These are phyloP conservation scores for Kurtzmaniella natalensis DNA, from an alignment of 1,139 yeast species.

Conservation along the genomic window DNA sequence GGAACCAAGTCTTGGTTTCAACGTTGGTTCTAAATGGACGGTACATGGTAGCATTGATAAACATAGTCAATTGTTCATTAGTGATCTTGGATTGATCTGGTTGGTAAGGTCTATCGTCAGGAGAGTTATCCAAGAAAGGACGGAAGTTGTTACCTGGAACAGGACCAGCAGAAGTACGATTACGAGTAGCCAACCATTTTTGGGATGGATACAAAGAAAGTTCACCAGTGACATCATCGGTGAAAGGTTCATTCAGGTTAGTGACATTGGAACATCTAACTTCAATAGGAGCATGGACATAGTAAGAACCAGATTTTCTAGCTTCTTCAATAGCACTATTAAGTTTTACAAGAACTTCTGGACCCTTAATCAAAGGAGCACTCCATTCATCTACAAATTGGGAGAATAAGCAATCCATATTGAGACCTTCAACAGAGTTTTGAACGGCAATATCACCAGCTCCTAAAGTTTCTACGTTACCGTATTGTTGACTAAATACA, in stretches of 20 bases:
- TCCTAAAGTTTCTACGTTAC: conserved; percentile 65
- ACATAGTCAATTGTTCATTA: conserved; percentile 77
- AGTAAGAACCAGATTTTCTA: conserved; percentile 56
- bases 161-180: conserved; percentile 55
- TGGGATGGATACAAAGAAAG: conserved; percentile 39
- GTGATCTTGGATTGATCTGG: conserved; percentile 48
- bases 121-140: conserved; percentile 80
- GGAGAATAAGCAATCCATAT: conserved; percentile 92
- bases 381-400: conserved; percentile 98
- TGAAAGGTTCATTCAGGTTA: conserved; percentile 36
- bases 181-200: conserved; percentile 35
- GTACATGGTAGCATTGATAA: conserved; percentile 92
- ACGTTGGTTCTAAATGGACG: conserved; percentile 81
- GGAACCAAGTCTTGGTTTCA: conserved; percentile 77
- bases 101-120: conserved; percentile 50
- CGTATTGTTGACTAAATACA: conserved; percentile 82
- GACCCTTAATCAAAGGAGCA: conserved; percentile 76
- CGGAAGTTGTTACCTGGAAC: conserved; percentile 79
- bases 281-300: conserved; percentile 93
- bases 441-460: conserved; percentile 69
- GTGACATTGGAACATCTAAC: conserved; percentile 91
- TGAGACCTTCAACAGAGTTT: conserved; percentile 78
- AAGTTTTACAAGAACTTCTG: conserved; percentile 61
- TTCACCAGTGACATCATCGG: conserved; percentile 41
- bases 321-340: conserved; percentile 61